phyloP scores from a whole-genome alignment of 2,329 filamentous ascomycete species.

The Berkeleyomyces rouxiae region DNA sequence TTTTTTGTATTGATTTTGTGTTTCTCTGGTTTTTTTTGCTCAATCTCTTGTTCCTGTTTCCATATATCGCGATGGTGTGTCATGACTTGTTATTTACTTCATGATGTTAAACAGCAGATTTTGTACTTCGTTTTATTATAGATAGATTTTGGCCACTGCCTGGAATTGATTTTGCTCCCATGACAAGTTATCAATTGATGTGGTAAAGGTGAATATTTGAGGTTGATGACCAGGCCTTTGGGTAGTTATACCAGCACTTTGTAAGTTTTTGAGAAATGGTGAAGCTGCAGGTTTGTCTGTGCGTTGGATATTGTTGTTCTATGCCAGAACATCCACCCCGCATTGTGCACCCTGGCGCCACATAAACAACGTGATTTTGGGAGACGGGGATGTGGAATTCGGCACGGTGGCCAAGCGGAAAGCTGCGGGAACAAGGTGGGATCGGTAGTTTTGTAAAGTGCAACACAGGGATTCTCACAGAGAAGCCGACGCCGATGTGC shows the following conservation, averaged over 20 bases:
- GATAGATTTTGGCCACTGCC: neutral
- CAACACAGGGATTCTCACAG: no score
- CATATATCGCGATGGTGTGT: neutral
- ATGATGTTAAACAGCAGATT: neutral
- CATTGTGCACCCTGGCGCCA: no score
- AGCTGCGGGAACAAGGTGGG: neutral
- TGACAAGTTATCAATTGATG: neutral
- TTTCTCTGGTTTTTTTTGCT: neutral
- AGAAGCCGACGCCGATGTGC: no score
- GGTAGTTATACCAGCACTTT: no score
- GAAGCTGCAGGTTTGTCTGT: no score
- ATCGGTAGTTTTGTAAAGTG: neutral
- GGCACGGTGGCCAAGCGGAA: neutral
- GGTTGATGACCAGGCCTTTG: no score
- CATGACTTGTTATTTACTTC: neutral
- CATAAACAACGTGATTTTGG: neutral
- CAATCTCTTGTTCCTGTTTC: neutral
- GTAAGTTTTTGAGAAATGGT: no score
- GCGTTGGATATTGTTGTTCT: no score
- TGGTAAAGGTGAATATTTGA: no score
- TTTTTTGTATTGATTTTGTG: neutral
- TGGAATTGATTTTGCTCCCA: neutral
- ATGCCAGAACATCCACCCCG: no score
- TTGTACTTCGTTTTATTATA: constrained; percentile 8
- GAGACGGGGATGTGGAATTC: neutral